Percentiles rank a stretch among this genome's conserved stretches.
phyloP scores from a whole-genome alignment of 805 yeast species.

The Nakazawaea siamensis region DNA sequence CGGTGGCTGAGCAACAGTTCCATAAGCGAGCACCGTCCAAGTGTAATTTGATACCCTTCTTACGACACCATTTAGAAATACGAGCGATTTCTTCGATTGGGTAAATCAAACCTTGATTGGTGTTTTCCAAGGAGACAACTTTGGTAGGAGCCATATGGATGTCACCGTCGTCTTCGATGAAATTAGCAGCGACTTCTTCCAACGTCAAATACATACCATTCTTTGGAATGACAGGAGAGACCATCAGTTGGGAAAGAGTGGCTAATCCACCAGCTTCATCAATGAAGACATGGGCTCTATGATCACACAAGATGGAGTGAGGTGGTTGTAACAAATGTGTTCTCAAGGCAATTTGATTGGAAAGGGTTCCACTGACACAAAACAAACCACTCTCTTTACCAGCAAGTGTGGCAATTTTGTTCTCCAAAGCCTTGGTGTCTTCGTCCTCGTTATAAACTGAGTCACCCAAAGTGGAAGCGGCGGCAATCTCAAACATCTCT shows the following conservation, averaged over 20 bases:
- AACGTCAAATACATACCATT: conserved; percentile 73
- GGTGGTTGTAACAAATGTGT: conserved; percentile 79
- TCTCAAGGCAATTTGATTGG: conserved; percentile 81
- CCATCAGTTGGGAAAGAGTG: conserved; percentile 85
- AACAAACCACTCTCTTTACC: conserved; percentile 78
- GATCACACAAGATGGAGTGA: conserved; percentile 73
- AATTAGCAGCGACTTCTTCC: conserved; percentile 60
- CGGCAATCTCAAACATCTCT: conserved; percentile 57
- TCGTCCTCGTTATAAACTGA: conserved; percentile 83
- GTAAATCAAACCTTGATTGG: conserved; percentile 72
- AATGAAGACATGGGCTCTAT: conserved; percentile 73
- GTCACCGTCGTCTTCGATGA: conserved; percentile 67
- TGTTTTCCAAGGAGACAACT: conserved; percentile 79
- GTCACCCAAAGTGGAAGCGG: conserved; percentile 64
- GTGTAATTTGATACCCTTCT: conserved; percentile 54
- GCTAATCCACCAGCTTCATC: conserved; percentile 93
- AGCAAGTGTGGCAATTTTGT: conserved; percentile 53
- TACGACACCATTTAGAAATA: conserved; percentile 64
- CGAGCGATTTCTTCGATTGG: conserved; percentile 72
- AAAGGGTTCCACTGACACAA: conserved; percentile 84
- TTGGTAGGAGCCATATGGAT: conserved; percentile 86
- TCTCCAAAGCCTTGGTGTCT: conserved; percentile 58
- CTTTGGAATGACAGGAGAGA: conserved; percentile 67
- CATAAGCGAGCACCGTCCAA: conserved; percentile 92
- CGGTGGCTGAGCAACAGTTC: conserved; percentile 75